A percentile compares a stretch with the other conserved stretches of the same genome.
These are phyloP conservation scores for Acer negundo DNA, from an alignment of 345 rosid species.

Conservation along the genomic window DNA sequence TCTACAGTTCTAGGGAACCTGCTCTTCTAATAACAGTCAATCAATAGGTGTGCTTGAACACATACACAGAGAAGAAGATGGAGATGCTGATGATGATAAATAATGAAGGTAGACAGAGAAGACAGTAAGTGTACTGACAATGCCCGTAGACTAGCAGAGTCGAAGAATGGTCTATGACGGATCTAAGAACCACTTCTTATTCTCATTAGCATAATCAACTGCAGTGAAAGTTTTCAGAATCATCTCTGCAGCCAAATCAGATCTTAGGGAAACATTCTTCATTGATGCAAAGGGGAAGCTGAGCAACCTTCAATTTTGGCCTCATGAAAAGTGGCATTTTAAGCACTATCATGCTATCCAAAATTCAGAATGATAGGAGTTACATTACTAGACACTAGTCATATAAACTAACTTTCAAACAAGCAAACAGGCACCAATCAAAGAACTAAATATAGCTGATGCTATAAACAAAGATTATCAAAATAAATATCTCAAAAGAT, in stretches of 20 bases:
- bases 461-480: slow-evolving; percentile 11
- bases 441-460: slow-evolving; percentile 18
- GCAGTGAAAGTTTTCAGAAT: not conserved
- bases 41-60: not conserved
- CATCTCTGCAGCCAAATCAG: not conserved
- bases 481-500: slow-evolving; percentile 20
- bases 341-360: not conserved
- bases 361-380: not conserved
- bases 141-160: not conserved
- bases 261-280: not conserved
- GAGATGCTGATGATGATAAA: not conserved
- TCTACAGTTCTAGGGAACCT: not conserved
- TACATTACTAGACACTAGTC: not conserved
- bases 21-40: not conserved
- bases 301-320: not conserved
- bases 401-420: not conserved
- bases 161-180: not conserved
- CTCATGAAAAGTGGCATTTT: not conserved
- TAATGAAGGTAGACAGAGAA: not conserved
- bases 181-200: not conserved
- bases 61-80: not conserved
- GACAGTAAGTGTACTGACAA: not conserved
- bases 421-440: slow-evolving; percentile 10
- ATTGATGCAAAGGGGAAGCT: not conserved
- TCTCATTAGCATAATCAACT: not conserved